These are phyloP conservation scores for Blepharisma stoltei DNA, from an alignment of 73 alveolate species.

Conservation along the genomic window DNA sequence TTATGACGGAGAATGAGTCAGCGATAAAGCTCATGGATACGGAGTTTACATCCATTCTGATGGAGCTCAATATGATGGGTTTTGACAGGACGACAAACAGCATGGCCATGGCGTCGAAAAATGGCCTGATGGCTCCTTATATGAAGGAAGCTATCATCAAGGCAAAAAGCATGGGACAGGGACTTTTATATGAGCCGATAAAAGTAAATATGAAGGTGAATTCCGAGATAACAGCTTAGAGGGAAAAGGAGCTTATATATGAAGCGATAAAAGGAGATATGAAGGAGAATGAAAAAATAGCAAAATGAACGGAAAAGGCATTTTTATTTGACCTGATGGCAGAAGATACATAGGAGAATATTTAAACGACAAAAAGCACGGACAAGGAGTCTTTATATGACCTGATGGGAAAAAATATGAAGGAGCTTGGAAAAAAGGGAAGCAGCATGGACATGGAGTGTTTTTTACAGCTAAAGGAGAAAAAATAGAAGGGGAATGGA, in stretches of 20 bases:
- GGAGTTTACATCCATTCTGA: constrained; percentile 32
- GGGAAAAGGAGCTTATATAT: constrained; percentile 35
- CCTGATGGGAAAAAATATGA: constrained; percentile 54
- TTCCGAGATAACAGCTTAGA: constrained; percentile 22
- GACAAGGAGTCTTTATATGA: constrained; percentile 38
- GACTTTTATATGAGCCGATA: constrained; percentile 37
- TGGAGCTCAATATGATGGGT: constrained; percentile 33
- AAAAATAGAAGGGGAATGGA: constrained; percentile 50
- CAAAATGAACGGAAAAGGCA: constrained; percentile 68
- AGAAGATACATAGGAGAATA: not conserved
- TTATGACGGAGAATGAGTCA: constrained; percentile 53
- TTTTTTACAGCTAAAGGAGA: constrained; percentile 35
- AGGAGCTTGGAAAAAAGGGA: constrained; percentile 50
- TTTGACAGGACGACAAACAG: constrained; percentile 32
- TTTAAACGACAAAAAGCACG: not conserved
- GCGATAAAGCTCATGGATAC: constrained; percentile 41
- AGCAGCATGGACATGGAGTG: constrained; percentile 51
- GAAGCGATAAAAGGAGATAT: constrained; percentile 44
- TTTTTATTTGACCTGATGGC: constrained; percentile 30
- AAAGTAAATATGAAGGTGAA: constrained; percentile 25
- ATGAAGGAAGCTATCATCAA: constrained; percentile 47
- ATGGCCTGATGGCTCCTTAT: constrained; percentile 40
- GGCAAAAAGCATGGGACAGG: constrained; percentile 57
- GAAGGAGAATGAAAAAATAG: constrained; percentile 56
- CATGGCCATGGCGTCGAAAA: constrained; percentile 32